Conservation (phyloP, 495 filamentous ascomycete genomes). For the Neurospora cerealis region DNA sequence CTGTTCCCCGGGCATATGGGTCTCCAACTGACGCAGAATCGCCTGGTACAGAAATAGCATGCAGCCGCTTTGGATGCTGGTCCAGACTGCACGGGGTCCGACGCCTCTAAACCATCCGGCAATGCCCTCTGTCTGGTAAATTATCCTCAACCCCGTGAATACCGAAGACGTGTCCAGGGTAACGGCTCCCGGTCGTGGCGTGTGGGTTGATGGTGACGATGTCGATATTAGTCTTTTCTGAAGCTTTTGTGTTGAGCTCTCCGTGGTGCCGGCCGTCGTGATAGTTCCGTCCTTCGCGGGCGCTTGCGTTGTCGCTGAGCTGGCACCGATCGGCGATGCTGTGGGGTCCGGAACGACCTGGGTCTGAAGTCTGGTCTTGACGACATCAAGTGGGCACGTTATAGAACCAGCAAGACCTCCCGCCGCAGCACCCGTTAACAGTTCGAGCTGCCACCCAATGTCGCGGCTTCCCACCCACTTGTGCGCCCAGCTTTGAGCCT, state of each 20-base stretch:
- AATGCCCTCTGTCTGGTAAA: slow-evolving; percentile 82
- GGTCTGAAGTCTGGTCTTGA: slow-evolving; percentile 96
- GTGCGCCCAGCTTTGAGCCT: slow-evolving; percentile 74
- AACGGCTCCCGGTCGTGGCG: slow-evolving; percentile 60
- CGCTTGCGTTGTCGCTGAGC: not conserved
- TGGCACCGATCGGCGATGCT: not conserved
- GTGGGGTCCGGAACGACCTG: slow-evolving; percentile 52
- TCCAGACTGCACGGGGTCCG: slow-evolving; percentile 91
- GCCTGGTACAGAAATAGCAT: slow-evolving; percentile 96
- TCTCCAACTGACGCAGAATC: slow-evolving; percentile 65
- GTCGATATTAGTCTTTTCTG: slow-evolving; percentile 70
- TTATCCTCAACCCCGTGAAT: slow-evolving; percentile 69
- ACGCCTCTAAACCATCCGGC: slow-evolving; percentile 92
- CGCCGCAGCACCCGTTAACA: slow-evolving; percentile 82
- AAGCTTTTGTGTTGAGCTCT: slow-evolving; percentile 22
- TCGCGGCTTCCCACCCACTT: slow-evolving; percentile 57
- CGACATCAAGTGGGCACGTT: slow-evolving; percentile 92
- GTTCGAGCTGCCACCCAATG: slow-evolving; percentile 76
- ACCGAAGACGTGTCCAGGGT: slow-evolving; percentile 83
- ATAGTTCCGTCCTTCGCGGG: slow-evolving; percentile 8
- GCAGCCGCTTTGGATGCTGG: slow-evolving; percentile 89
- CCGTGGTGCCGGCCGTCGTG: slow-evolving; percentile 1
- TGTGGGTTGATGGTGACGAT: slow-evolving; percentile 69
- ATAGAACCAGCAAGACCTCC: slow-evolving; percentile 91
- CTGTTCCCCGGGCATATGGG: slow-evolving; percentile 30